These are phyloP conservation scores for Stylonectria norvegica DNA, from an alignment of 2,329 filamentous ascomycete genomes.

Conservation along the genomic window DNA sequence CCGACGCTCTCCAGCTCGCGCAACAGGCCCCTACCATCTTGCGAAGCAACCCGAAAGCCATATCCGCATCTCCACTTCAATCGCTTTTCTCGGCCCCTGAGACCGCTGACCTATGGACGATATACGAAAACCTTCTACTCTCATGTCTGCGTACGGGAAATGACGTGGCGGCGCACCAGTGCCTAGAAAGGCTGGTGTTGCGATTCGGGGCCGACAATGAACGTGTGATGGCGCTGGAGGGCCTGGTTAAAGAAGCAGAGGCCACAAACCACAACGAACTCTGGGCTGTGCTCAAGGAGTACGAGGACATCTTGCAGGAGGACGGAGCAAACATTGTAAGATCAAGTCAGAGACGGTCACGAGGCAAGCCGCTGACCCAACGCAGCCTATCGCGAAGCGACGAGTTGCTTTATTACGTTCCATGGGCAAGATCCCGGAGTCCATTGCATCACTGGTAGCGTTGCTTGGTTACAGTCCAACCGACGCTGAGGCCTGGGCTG, in stretches of 20 bases:
- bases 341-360: background rate
- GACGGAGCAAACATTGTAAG: conserved; percentile 78
- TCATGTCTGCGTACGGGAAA: conserved; percentile 83
- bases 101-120: conserved; percentile 75
- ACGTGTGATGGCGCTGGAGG: conserved; percentile 77
- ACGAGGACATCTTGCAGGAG: conserved; percentile 69
- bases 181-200: conserved; percentile 69
- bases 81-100: conserved; percentile 60
- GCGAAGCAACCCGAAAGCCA: conserved; percentile 49
- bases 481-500: conserved; percentile 90
- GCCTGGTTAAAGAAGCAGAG: conserved; percentile 79
- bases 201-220: conserved; percentile 86
- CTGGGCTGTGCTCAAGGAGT: conserved; percentile 68
- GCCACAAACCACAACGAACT: conserved; percentile 65
- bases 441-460: conserved; percentile 68
- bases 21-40: conserved; percentile 59
- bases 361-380: conserved; percentile 18
- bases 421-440: conserved; percentile 66
- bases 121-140: conserved; percentile 82
- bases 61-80: conserved; percentile 51
- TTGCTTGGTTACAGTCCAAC: conserved; percentile 82
- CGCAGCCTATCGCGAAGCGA: conserved; percentile 80
- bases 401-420: conserved; percentile 75
- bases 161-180: conserved; percentile 70
- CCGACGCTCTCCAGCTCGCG: conserved; percentile 55